phyloP scores from a whole-genome alignment of 2,329 filamentous ascomycete species.

The Ilyonectria robusta region DNA sequence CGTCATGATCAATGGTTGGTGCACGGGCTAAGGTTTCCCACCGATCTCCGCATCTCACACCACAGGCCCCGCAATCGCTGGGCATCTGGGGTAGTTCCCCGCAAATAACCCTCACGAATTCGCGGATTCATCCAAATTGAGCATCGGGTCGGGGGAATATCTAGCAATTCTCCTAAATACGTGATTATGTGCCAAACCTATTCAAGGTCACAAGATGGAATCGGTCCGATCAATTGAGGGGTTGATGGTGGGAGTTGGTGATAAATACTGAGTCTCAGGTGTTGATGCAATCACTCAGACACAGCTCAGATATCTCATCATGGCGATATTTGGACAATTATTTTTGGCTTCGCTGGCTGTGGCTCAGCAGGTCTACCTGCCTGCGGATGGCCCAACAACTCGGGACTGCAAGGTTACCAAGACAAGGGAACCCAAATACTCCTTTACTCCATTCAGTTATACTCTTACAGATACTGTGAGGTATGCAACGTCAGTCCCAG shows the following conservation, averaged over 20 bases:
- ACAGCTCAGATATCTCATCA: constrained; percentile 9
- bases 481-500: constrained; percentile 50
- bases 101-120: neutral
- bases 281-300: neutral
- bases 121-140: constrained; percentile 3
- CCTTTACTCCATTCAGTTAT: constrained; percentile 48
- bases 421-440: constrained; percentile 45
- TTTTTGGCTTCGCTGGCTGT: constrained; percentile 39
- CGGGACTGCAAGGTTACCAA: constrained; percentile 45
- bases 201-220: constrained; percentile 1
- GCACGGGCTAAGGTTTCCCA: neutral
- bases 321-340: constrained; percentile 37
- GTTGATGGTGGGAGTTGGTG: neutral
- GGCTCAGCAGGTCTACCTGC: constrained; percentile 47
- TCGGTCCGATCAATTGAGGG: constrained; percentile 16
- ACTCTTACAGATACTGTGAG: constrained; percentile 52
- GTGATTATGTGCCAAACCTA: neutral
- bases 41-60: constrained; percentile 21
- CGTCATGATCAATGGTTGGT: neutral
- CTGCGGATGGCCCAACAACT: constrained; percentile 46
- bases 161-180: neutral
- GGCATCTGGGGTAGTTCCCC: constrained; percentile 18
- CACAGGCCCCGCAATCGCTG: constrained; percentile 18
- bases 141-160: constrained; percentile 1
- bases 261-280: neutral